Base-by-base conservation (phyloP, 805 yeast genomes). In the Saccharomycopsis fodiens region DNA sequence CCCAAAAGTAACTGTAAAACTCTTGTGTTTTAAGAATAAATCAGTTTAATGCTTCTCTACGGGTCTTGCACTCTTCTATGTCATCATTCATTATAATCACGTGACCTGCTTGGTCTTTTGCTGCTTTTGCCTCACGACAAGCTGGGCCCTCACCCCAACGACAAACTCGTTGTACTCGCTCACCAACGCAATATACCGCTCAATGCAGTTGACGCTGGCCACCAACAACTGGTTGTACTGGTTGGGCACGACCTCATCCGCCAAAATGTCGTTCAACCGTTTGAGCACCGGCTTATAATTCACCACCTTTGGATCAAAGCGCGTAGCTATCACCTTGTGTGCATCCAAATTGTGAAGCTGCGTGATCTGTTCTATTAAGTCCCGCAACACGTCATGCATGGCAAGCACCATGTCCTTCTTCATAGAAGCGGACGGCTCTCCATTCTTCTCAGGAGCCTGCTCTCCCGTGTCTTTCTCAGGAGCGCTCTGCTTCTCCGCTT, bases 371-470 rank as follows among this genome's bases (percentile, higher is more conserved):
- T 27, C 29, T 2, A 41, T 37, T 10, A 41, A 7, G 4, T 36
- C 20, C 8, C 20, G 16, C 8, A 46, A n/a, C 2, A 36, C 31
- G 3, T 41, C 34, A 12, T 35, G 13, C 13, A 37, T 46, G 4
- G 49, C 32, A 19, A 46, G 25, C 5, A 46, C 16, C 22, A 41
- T 5, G 1, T 17, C n/a, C 27, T 41, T 46, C 42, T 38, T 30
- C 19, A 12, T 29, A n/a, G n/a, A 12, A 29, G 12, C 32, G 32
- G n/a, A 29, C 12, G n/a, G 32, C n/a, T 29, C 32, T 29, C n/a
- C 13, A 12, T 29, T 29, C n/a, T 12, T 12, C n/a, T 29, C 32
- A 29, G 32, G 32, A 12, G 32, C 12, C n/a, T 29, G 35, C 6
- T 23, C 10, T 6, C 6, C 16, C 19, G n/a, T 30, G n/a, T n/a